Evolutionary conservation across 768 basidiomycete species (phyloP).

Genomic region (Collybia mongolica): DNA sequence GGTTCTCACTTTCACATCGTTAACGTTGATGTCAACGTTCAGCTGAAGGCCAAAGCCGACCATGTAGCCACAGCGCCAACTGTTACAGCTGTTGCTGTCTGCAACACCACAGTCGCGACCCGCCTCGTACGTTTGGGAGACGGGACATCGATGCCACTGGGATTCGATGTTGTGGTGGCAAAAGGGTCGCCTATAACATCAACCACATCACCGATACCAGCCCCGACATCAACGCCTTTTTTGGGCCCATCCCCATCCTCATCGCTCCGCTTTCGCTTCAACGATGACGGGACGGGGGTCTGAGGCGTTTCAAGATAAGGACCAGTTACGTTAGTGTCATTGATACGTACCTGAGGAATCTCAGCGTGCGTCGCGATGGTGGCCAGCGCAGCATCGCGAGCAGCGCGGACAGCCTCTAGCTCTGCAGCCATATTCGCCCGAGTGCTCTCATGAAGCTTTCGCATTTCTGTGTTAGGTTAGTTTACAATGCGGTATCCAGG

Average conservation of each 20-base stretch:
- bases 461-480: slow-evolving; percentile 39
- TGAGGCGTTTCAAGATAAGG: slow-evolving; percentile 21
- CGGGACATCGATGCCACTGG: slow-evolving; percentile 23
- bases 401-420: slow-evolving; percentile 40
- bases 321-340: slow-evolving; percentile 10
- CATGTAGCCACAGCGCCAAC: slow-evolving; percentile 73
- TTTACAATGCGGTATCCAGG: neutral
- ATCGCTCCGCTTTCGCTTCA: slow-evolving; percentile 64
- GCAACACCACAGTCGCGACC: slow-evolving; percentile 42
- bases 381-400: slow-evolving; percentile 36
- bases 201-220: slow-evolving; percentile 11
- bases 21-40: slow-evolving; percentile 9
- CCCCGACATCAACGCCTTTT: slow-evolving; percentile 17
- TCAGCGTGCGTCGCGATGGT: slow-evolving; percentile 28
- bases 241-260: slow-evolving; percentile 39
- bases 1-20: neutral
- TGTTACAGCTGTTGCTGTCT: slow-evolving; percentile 61
- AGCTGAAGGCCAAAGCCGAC: slow-evolving; percentile 70
- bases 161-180: slow-evolving; percentile 4
- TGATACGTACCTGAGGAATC: slow-evolving; percentile 26
- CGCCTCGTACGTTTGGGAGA: slow-evolving; percentile 47
- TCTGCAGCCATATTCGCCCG: slow-evolving; percentile 46
- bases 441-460: slow-evolving; percentile 36
- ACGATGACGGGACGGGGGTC: slow-evolving; percentile 32
- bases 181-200: slow-evolving; percentile 4